phyloP scores from a whole-genome alignment of 306 rosid species.

The Prunus armeniaca region DNA sequence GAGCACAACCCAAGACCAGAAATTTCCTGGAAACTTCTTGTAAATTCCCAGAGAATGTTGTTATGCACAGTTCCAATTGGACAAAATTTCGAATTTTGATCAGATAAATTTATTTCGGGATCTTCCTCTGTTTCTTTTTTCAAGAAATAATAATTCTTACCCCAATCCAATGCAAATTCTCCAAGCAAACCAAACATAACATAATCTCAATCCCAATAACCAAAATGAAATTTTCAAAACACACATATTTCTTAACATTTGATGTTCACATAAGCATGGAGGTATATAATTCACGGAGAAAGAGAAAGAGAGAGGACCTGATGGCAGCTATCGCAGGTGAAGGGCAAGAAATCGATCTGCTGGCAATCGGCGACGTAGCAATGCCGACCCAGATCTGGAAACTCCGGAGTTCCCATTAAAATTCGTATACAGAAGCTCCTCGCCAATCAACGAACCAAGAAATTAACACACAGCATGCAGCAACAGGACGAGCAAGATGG shows the following conservation, averaged over 20 bases:
- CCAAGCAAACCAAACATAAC: conserved; percentile 9
- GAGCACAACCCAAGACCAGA: background rate
- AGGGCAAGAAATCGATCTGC: conserved; percentile 84
- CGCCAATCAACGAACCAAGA: background rate
- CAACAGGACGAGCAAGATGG: background rate
- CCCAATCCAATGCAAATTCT: background rate
- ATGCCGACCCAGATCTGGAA: conserved; percentile 89
- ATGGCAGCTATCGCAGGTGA: conserved; percentile 83
- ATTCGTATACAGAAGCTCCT: background rate
- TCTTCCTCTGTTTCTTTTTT: background rate
- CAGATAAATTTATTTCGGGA: background rate
- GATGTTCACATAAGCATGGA: background rate
- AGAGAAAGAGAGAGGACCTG: conserved; percentile 37
- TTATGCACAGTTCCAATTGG: too few species aligned
- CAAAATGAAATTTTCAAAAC: background rate
- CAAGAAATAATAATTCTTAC: background rate
- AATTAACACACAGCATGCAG: too few species aligned
- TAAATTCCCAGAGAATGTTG: background rate
- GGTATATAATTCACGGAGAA: background rate
- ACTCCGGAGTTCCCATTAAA: conserved; percentile 89
- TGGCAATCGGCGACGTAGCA: conserved; percentile 68
- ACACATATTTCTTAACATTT: background rate
- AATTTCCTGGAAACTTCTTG: background rate
- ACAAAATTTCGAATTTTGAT: background rate
- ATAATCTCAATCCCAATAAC: background rate